Base-by-base conservation (phyloP, 2,329 filamentous ascomycete genomes). In the Colletotrichum tropicicola region DNA sequence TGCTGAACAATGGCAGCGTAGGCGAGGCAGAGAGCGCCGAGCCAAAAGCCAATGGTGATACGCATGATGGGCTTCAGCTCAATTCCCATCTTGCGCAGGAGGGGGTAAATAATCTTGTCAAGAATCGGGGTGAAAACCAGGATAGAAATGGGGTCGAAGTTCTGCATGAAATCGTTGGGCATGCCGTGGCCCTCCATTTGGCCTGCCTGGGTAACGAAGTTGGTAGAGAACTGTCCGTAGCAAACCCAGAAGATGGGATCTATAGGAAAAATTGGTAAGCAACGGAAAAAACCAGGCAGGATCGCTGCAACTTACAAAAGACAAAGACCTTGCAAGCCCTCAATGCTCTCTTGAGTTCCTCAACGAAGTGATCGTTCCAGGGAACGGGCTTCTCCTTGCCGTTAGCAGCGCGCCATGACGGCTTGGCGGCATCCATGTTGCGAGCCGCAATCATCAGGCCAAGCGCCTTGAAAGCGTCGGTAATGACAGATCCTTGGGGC, bases 281-380 rank as follows among this genome's bases (percentile, higher is more conserved):
- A 5, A 7, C n/a, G n/a, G n/a, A n/a, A n/a, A n/a, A 6, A 3
- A 7, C 8, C 15, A 12, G 3, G 3, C 12, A 7, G 15, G 13
- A 68, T 66, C 8, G 9, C 9, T 19, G n/a, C n/a, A 3, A 67
- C 75, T 72, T 67, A 73, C 70, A 89, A 73, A 89, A 89, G 67
- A 84, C 72, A 67, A 93, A 92, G 58, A 92, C 89, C 70, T 90
- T 88, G 82, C 91, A 93, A 15, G 90, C 91, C 84, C 91, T 74
- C 6, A 85, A 74, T 2, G 80, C 73, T 82, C 89, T 88, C 79
- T 90, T 91, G 52, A 93, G 79, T 73, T 93, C 91, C 3, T 92
- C 89, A 52, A 93, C 80, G 69, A 93, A 93, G 69, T 85, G 83
- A 70, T 92, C 89, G 57, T 91, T 85, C 89, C 91, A 93, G 0